Evolutionary conservation across 2,329 filamentous ascomycete species (phyloP), one percentile per base, ranked within the genome.

Genomic region (Colletotrichum sp.): DNA sequence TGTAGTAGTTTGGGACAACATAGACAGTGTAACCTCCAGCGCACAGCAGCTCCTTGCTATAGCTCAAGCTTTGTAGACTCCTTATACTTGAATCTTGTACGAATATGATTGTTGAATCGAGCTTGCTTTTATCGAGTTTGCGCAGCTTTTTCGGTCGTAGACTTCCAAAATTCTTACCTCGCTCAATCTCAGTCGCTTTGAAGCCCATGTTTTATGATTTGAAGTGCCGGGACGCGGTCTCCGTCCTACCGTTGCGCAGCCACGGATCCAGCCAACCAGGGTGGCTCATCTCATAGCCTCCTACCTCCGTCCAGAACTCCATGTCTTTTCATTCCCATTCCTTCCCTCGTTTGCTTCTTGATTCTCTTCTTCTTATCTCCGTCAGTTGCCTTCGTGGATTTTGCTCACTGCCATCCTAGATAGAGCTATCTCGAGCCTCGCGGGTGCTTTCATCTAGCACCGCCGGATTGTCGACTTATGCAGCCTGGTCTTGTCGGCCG

Each of bases 231-330:
- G 3, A 1, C 5, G 44, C 44, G 2, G n/a, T 2, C 44, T 4
- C 44, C n/a, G 10, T 48, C 10, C 2, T 22, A 7, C n/a, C 44
- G 10, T 8, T 4, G n/a, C 44, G 2, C 6, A 22, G 44, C 18
- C 10, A 8, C n/a, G 10, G n/a, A 48, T 0, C 0, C 18, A 48
- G n/a, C 44, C n/a, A 13, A 1, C 44, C 6, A 52, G 6, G 1
- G 0, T 22, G n/a, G 44, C 10, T 52, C 10, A 22, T 1, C 0
- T 52, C n/a, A 0, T 8, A 3, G 10, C 10, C 44, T 12, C 44
- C n/a, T 22, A 0, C 44, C 0, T 22, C n/a, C 10, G 3, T 52
- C n/a, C 2, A 8, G 10, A 22, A 1, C 0, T 22, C 5, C 39
- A 12, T 48, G 9, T 48, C 10, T 52, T 22, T 22, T 3, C 12